Evolutionary conservation across 306 rosid genomes (phyloP).

Genomic region (Begonia masoniana): DNA sequence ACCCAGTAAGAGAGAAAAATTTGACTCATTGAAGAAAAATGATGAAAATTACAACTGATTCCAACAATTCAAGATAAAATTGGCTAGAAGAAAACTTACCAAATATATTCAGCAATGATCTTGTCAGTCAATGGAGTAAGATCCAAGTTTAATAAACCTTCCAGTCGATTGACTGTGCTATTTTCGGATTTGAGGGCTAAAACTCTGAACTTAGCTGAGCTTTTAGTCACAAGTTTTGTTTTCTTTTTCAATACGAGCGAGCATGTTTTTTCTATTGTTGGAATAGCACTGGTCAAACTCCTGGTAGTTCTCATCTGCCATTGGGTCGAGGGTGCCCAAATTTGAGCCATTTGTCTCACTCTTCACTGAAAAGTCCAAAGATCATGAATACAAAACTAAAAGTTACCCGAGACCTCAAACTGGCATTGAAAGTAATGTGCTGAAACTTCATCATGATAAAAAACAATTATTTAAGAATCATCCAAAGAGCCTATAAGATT

Average conservation of each 20-base stretch:
- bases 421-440: too few species aligned
- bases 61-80: background rate
- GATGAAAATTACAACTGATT: too few species aligned
- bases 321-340: constrained; percentile 88
- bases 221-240: constrained; percentile 36
- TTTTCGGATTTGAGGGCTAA: constrained; percentile 41
- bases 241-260: constrained; percentile 57
- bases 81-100: constrained; percentile 24
- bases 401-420: too few species aligned
- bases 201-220: constrained; percentile 52
- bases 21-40: too few species aligned
- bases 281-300: constrained; percentile 30
- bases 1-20: too few species aligned
- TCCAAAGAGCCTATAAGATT: too few species aligned
- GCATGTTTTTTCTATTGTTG: constrained; percentile 57
- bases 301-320: constrained; percentile 65
- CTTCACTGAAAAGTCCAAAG: constrained; percentile 12
- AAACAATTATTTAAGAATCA: too few species aligned
- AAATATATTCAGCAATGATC: constrained; percentile 94
- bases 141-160: constrained; percentile 66
- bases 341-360: constrained; percentile 77
- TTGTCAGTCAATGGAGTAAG: constrained; percentile 68
- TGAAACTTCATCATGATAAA: too few species aligned
- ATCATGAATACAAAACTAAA: too few species aligned
- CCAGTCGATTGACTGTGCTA: constrained; percentile 66